Percentiles rank a stretch among this genome's conserved stretches.
These are phyloP conservation scores for Bipolaris gigantea DNA, from an alignment of 2,329 filamentous ascomycete genomes.

Conservation along the genomic window DNA sequence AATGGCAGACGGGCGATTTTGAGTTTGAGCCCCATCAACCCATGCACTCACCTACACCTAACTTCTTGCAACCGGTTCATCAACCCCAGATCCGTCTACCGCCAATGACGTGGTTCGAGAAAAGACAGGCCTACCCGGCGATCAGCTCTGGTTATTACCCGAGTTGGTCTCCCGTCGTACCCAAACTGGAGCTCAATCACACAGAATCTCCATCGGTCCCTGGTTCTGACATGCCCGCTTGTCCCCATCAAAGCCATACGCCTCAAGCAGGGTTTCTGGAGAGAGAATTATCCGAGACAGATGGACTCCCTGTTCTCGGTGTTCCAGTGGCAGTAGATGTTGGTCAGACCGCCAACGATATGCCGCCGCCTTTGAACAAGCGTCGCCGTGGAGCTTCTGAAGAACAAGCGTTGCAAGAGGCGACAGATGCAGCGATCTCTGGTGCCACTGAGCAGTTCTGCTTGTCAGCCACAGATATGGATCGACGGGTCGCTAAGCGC, in stretches of 20 bases:
- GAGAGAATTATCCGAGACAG: neutral
- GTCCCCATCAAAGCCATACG: neutral
- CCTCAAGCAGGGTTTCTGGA: neutral
- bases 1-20: slow-evolving; percentile 28
- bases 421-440: neutral
- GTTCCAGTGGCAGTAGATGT: slow-evolving; percentile 9
- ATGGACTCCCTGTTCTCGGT: slow-evolving; percentile 7
- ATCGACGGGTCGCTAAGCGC: neutral
- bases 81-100: slow-evolving; percentile 28
- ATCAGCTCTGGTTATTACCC: neutral
- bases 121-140: neutral
- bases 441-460: neutral
- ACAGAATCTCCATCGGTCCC: neutral
- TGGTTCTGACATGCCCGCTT: neutral
- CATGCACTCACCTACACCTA: slow-evolving; percentile 11
- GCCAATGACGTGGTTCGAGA: slow-evolving; percentile 17
- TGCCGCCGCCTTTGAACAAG: slow-evolving; percentile 13
- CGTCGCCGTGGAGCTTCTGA: neutral
- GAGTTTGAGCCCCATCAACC: slow-evolving; percentile 22
- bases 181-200: neutral
- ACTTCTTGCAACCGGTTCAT: slow-evolving; percentile 31
- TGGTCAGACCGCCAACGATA: slow-evolving; percentile 11
- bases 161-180: neutral
- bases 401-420: neutral
- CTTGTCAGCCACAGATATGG: neutral